A percentile compares a stretch with the other conserved stretches of the same genome.
phyloP scores from a whole-genome alignment of 2,329 filamentous ascomycete genomes.

The Ploettnerulaceae sp. region DNA sequence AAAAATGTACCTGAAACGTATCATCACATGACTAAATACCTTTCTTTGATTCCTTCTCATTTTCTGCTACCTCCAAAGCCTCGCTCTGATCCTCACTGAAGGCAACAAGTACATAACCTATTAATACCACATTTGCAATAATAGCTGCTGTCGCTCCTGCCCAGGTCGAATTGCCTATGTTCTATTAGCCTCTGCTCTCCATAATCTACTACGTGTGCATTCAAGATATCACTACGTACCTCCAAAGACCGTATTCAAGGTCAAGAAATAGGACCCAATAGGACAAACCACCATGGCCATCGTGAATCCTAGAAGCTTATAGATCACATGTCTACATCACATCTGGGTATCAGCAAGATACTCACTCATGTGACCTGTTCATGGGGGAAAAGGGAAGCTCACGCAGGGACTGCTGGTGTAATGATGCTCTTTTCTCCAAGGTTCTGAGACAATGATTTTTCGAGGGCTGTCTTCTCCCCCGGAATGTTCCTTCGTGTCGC shows the following conservation, averaged over 20 bases:
- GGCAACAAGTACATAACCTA: conserved; percentile 87
- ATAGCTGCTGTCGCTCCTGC: conserved; percentile 82
- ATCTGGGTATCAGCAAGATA: conserved; percentile 1
- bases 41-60: conserved; percentile 37
- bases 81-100: conserved; percentile 73
- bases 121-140: conserved; percentile 84
- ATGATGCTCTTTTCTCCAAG: conserved; percentile 61
- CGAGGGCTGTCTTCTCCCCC: conserved; percentile 61
- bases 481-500: conserved; percentile 62
- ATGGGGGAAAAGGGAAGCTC: conserved; percentile 35
- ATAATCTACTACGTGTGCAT: too few relatives aligned
- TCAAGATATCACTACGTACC: conserved; percentile 51
- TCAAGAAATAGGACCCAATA: conserved; percentile 83
- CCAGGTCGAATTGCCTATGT: conserved; percentile 76
- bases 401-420: conserved; percentile 79
- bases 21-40: conserved; percentile 10
- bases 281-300: conserved; percentile 85
- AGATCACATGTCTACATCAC: conserved; percentile 67
- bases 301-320: conserved; percentile 86
- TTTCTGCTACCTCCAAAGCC: conserved; percentile 39
- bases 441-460: conserved; percentile 44
- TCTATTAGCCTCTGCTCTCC: conserved; percentile 2
- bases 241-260: conserved; percentile 69
- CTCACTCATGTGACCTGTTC: conserved; percentile 18
- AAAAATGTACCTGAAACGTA: not conserved